These are phyloP conservation scores for Nemania diffusa DNA, from an alignment of 2,329 filamentous ascomycete species.

Conservation along the genomic window DNA sequence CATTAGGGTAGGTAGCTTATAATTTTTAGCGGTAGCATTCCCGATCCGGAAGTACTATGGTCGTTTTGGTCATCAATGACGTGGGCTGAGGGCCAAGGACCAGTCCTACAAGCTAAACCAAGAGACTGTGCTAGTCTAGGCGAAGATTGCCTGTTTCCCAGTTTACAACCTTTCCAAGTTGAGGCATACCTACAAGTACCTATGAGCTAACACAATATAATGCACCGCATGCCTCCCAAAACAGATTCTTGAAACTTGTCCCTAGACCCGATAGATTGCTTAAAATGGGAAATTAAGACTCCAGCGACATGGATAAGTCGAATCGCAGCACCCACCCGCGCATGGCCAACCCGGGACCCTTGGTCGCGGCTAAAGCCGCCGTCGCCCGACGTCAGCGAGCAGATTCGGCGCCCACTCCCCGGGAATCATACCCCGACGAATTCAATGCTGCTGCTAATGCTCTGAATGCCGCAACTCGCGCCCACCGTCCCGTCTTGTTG, in stretches of 20 bases:
- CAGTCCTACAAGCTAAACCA: background rate
- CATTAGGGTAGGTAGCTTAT: no score
- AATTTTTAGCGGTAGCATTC: background rate
- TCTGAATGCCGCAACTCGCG: slow-evolving; percentile 76
- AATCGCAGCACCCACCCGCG: slow-evolving; percentile 55
- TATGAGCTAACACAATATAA: background rate
- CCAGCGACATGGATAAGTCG: slow-evolving; percentile 50
- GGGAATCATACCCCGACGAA: slow-evolving; percentile 64
- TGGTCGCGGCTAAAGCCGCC: slow-evolving; percentile 81
- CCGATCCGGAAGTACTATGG: background rate
- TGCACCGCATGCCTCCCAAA: background rate
- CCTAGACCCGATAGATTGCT: background rate
- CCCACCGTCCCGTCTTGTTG: slow-evolving; percentile 64
- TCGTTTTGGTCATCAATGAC: background rate
- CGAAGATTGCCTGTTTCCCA: background rate
- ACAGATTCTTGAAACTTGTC: background rate
- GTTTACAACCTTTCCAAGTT: background rate
- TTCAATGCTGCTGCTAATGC: slow-evolving; percentile 73
- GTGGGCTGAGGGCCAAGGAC: background rate
- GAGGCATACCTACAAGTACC: background rate
- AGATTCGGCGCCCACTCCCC: slow-evolving; percentile 66
- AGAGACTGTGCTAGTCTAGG: background rate
- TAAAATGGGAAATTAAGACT: background rate
- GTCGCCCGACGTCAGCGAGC: slow-evolving; percentile 73
- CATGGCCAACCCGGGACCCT: slow-evolving; percentile 56